A percentile compares a stretch with the other conserved stretches of the same genome.
phyloP scores from a whole-genome alignment of 1,139 yeast species.

The Diutina neorugosa region DNA sequence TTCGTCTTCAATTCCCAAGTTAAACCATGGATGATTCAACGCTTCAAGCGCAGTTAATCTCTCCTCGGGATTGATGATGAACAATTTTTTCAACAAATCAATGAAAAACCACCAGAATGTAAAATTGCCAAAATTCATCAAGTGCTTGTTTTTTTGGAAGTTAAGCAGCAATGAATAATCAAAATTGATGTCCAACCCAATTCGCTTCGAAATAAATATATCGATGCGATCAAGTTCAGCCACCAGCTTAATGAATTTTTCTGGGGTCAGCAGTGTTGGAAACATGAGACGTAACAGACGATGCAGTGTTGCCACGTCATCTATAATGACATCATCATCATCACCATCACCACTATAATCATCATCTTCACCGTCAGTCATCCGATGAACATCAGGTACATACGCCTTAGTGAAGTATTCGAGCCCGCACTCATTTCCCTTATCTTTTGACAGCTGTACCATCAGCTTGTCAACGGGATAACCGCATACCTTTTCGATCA shows the following conservation, averaged over 20 bases:
- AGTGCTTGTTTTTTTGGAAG: conserved; percentile 27
- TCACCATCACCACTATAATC: conserved; percentile 9
- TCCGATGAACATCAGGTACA: conserved; percentile 5
- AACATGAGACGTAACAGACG: conserved; percentile 20
- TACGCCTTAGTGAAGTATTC: conserved; percentile 25
- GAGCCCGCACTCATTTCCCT: conserved; percentile 32
- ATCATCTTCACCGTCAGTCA: conserved; percentile 11
- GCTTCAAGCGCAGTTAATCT: conserved; percentile 62
- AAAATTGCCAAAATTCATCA: conserved; percentile 39
- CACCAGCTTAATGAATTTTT: conserved; percentile 41
- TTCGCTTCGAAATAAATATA: conserved; percentile 25
- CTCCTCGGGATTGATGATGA: conserved; percentile 51
- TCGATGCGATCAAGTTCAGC: conserved; percentile 40
- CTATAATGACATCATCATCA: conserved; percentile 19
- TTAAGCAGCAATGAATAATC: conserved; percentile 29
- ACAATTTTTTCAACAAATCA: conserved; percentile 49
- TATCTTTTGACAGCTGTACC: conserved; percentile 23
- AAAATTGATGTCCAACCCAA: conserved; percentile 30
- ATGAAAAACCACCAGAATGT: conserved; percentile 69
- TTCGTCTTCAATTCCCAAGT: conserved; percentile 64
- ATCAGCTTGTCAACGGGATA: conserved; percentile 25
- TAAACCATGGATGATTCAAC: conserved; percentile 67
- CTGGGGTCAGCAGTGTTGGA: conserved; percentile 27
- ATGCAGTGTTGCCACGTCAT: conserved; percentile 17
- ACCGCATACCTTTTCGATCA: conserved; percentile 76